Evolutionary conservation across 148 eudicot species (phyloP), one percentile per base, ranked within the genome.

Genomic region (Polygonum aviculare): DNA sequence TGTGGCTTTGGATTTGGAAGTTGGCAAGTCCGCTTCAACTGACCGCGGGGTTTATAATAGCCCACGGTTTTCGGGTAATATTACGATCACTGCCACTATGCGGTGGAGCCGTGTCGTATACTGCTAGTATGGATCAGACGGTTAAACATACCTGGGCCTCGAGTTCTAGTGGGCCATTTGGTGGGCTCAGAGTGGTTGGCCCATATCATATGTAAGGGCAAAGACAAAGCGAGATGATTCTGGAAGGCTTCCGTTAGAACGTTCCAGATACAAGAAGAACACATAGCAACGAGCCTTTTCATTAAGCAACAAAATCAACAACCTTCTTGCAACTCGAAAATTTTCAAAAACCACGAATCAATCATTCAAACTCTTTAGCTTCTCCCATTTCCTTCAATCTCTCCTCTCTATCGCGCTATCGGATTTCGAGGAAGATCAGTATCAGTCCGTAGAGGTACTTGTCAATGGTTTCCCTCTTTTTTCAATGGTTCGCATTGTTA

Each of bases 21-120:
- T 76, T 80, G 59, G 76, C 40, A 44, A 16, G 67, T 77, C 77
- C 3, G 40, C 44, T 65, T 78, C 77, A 0, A 31, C 84, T 74
- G 7, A 48, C n/a, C 12, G 19, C 57, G 36, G 55, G 35, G 48
- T 26, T 47, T 11, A 47, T 11, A 73, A 47, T 21, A 19, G 2
- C 75, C 75, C 75, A 4, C 22, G 54, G 31, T 45, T 33, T 63
- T 33, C 9, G 39, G 3, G 39, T 63, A 63, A 63, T 63, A 63
- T 67, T 38, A 67, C 72, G 21, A 5, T 67, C n/a, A 36, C 10
- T 67, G 45, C 72, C 72, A 36, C 72, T 36, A 38, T 18, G 3
- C 21, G 14, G 40, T 31, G 63, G 63, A 57, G 26, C 63, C 55
- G n/a, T 50, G 55, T 50, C n/a, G n/a, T 50, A 14, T 12, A 12